phyloP scores from a whole-genome alignment of 108 stramenopile species.

The Nannochloropsis granulata region DNA sequence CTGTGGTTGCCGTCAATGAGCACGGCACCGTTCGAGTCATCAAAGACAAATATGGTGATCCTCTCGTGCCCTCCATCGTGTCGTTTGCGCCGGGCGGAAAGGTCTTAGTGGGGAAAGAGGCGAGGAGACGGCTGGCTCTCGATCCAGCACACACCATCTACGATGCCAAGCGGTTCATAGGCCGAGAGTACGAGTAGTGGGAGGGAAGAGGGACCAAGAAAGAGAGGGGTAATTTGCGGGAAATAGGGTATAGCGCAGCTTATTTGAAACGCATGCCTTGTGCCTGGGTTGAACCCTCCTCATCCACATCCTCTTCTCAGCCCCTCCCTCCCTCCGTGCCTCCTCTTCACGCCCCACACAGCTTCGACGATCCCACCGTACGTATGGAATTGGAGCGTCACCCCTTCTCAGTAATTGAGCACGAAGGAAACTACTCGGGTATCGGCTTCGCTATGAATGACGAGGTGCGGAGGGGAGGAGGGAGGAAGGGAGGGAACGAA shows the following conservation, averaged over 20 bases:
- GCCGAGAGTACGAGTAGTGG: background rate
- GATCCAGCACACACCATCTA: constrained; percentile 10
- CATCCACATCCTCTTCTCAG: background rate
- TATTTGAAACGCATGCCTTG: too few species aligned
- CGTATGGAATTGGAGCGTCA: background rate
- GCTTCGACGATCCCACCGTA: background rate
- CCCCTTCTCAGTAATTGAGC: background rate
- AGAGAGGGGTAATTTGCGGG: too few species aligned
- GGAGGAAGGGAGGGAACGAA: too few species aligned
- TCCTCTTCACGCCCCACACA: background rate
- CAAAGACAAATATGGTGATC: background rate
- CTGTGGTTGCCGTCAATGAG: constrained; percentile 41
- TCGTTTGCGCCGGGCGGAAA: background rate
- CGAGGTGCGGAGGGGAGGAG: too few species aligned
- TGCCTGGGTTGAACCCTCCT: background rate
- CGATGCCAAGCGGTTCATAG: constrained; percentile 36
- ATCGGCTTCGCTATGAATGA: background rate
- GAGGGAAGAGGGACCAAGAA: too few species aligned
- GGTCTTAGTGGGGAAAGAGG: constrained; percentile 7
- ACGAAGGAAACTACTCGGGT: background rate
- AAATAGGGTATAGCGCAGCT: too few species aligned
- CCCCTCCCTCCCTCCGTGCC: background rate
- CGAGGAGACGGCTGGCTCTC: background rate
- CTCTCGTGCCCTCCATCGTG: constrained; percentile 5
- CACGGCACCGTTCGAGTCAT: background rate